Conservation (phyloP, 345 rosid genomes). For the Eucalyptus sideroxylon region DNA sequence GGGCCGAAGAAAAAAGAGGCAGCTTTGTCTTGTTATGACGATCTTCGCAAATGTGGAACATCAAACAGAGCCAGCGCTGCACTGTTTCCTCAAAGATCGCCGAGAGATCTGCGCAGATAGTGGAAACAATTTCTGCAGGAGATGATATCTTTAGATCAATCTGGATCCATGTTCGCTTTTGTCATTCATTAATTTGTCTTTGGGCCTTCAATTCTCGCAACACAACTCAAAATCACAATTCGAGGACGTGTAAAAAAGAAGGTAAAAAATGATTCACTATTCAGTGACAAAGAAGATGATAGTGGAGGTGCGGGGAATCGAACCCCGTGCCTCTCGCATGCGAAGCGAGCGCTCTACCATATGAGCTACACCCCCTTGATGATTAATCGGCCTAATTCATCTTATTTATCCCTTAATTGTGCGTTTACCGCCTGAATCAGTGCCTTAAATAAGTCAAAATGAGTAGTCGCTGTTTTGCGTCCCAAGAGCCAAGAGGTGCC, state of each 20-base stretch:
- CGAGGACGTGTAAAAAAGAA: not conserved
- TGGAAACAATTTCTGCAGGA: not conserved
- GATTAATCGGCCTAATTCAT: fast-evolving
- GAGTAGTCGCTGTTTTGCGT: not conserved
- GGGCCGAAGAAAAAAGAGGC: not conserved
- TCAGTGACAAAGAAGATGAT: too few species aligned
- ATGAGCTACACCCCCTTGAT: conserved; percentile 76
- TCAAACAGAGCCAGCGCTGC: not conserved
- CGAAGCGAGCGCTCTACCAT: conserved; percentile 99
- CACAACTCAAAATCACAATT: not conserved
- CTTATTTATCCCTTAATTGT: fast-evolving
- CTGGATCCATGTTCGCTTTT: not conserved
- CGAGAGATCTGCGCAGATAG: not conserved
- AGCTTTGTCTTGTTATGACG: not conserved
- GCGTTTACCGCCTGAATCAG: not conserved
- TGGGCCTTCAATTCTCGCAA: not conserved
- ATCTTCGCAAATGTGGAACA: not conserved
- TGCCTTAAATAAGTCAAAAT: not conserved
- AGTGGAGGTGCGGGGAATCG: conserved; percentile 93
- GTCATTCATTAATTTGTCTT: not conserved
- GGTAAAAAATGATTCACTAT: not conserved
- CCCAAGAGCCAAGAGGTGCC: not conserved
- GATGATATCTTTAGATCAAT: not conserved
- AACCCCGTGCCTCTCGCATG: conserved; percentile 99
- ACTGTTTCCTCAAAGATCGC: not conserved